phyloP scores from a whole-genome alignment of 2,329 filamentous ascomycete genomes.

The Aspergillus luchuensis region DNA sequence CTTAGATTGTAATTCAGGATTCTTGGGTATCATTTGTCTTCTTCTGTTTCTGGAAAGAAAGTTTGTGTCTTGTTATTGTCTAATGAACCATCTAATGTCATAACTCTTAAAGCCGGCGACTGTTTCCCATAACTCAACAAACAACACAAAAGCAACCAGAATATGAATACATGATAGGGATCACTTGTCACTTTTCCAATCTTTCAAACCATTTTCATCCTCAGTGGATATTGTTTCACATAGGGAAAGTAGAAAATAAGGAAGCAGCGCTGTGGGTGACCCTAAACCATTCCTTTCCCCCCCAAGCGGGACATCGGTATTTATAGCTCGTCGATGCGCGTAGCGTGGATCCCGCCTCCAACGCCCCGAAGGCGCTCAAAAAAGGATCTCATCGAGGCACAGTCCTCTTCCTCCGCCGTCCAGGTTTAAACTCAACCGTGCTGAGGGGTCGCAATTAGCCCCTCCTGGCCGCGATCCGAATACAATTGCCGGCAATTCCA shows the following conservation, averaged over 20 bases:
- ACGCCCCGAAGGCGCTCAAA: slow-evolving; percentile 5
- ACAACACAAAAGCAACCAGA: too few species aligned
- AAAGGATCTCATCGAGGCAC: slow-evolving; percentile 5
- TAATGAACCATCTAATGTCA: not conserved
- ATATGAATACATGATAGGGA: too few species aligned
- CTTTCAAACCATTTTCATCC: too few species aligned
- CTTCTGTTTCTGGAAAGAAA: not conserved
- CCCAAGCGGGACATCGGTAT: slow-evolving; percentile 5
- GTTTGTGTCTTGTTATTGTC: not conserved
- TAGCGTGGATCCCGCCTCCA: slow-evolving; percentile 13
- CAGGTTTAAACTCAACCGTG: not conserved
- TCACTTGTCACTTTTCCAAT: too few species aligned
- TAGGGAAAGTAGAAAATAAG: not conserved
- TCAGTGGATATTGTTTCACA: not conserved
- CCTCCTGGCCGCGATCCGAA: not conserved
- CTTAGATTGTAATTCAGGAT: not conserved
- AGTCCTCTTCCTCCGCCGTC: not conserved
- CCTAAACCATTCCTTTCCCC: not conserved
- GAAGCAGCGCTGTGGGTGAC: not conserved
- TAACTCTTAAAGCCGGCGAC: too few species aligned
- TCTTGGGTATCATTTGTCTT: not conserved
- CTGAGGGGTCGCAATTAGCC: slow-evolving; percentile 1
- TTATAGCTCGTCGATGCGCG: slow-evolving; percentile 13
- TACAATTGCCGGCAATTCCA: not conserved
- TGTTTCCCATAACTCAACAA: too few species aligned